Conservation (phyloP, 371 early-diverging fungal genomes). For the Basidiobolus meristosporus region DNA sequence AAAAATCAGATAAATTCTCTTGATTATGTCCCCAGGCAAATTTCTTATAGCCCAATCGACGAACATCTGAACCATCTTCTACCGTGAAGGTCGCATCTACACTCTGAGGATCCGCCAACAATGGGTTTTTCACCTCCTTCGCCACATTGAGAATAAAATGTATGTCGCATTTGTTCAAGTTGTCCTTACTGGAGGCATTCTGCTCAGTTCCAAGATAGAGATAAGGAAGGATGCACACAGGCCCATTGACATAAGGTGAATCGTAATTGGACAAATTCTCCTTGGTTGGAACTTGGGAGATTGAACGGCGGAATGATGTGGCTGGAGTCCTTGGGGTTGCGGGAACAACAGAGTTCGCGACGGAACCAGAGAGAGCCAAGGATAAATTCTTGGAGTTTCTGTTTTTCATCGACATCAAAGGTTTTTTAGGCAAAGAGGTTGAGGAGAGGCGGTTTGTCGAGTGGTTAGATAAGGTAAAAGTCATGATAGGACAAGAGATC, state of each 20-base stretch:
- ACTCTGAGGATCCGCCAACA: conserved; percentile 10
- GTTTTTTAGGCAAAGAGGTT: too few relatives aligned
- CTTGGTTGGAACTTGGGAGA: too few relatives aligned
- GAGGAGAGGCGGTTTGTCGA: too few relatives aligned
- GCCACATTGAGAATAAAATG: conserved; percentile 57
- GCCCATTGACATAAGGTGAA: conserved; percentile 18
- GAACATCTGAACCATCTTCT: conserved; percentile 11
- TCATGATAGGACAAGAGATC: too few relatives aligned
- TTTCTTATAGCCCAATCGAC: conserved; percentile 23
- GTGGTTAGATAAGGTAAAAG: too few relatives aligned
- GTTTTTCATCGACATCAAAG: too few relatives aligned
- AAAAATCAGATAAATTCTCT: conserved; percentile 34
- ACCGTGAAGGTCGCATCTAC: conserved; percentile 6
- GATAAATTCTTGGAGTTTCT: too few relatives aligned
- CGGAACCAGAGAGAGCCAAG: too few relatives aligned
- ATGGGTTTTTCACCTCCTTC: conserved; percentile 31
- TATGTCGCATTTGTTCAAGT: conserved; percentile 21
- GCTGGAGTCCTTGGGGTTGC: too few relatives aligned
- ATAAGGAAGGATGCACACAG: conserved; percentile 34
- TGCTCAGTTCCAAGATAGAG: conserved; percentile 51
- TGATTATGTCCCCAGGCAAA: conserved; percentile 64
- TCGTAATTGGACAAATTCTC: too few relatives aligned
- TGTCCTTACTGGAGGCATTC: conserved; percentile 22
- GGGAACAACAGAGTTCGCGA: too few relatives aligned
- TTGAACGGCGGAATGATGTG: too few relatives aligned